Percentiles rank a stretch among this genome's conserved stretches.
Conservation (phyloP, 2,329 filamentous ascomycete genomes). For the Dichotomopilus funicola region DNA sequence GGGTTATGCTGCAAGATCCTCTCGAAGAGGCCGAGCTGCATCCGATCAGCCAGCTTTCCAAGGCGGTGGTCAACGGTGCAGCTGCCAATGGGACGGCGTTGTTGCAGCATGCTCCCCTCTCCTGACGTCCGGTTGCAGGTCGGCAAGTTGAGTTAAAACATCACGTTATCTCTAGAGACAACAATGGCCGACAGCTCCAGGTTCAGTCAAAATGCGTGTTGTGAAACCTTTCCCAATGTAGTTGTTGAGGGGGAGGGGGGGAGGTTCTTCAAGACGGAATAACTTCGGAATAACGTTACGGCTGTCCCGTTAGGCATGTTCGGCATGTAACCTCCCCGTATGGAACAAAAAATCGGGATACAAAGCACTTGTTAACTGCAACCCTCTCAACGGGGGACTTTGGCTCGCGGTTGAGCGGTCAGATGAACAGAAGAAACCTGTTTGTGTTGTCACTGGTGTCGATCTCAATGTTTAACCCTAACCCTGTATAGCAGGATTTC, state of each 20-base stretch:
- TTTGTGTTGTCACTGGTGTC: not conserved
- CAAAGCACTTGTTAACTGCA: too few relatives aligned
- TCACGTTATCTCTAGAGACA: not conserved
- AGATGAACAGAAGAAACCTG: too few relatives aligned
- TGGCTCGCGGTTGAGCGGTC: too few relatives aligned
- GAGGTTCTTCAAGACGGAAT: too few relatives aligned
- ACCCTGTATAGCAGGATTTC: not conserved
- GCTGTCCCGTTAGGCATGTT: too few relatives aligned
- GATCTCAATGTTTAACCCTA: slow-evolving; percentile 3
- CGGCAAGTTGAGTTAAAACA: not conserved
- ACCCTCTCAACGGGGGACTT: too few relatives aligned
- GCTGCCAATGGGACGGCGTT: slow-evolving; percentile 6
- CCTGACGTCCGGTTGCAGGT: not conserved
- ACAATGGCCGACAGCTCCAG: not conserved
- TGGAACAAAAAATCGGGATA: too few relatives aligned
- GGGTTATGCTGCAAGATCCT: not conserved
- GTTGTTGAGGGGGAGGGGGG: too few relatives aligned
- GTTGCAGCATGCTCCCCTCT: not conserved
- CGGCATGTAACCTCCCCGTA: too few relatives aligned
- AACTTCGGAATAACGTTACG: too few relatives aligned
- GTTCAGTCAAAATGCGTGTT: too few relatives aligned
- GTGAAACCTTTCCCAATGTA: too few relatives aligned
- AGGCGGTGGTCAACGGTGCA: not conserved
- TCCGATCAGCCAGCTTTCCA: not conserved
- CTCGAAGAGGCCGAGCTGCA: not conserved